A percentile compares a stretch with the other conserved stretches of the same genome.
These are phyloP conservation scores for Curvularia spicifera DNA, from an alignment of 2,329 filamentous ascomycete genomes.

Conservation along the genomic window DNA sequence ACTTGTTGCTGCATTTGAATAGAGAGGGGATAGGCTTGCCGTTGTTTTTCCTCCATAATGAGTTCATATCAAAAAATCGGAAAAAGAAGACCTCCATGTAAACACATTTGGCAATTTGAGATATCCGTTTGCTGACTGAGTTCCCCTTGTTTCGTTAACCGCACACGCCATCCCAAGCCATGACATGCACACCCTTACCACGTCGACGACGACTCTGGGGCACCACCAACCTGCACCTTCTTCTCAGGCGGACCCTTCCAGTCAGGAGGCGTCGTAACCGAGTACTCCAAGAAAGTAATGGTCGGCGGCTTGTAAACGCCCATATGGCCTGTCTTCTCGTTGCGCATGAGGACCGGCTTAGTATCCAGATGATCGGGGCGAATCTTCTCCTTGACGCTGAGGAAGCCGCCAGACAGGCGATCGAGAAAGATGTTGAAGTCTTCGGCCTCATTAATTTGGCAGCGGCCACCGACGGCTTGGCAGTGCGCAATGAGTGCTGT, in stretches of 20 bases:
- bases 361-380: constrained; percentile 44
- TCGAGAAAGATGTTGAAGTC: constrained; percentile 48
- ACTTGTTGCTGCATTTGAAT: too few relatives aligned
- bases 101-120: too few relatives aligned
- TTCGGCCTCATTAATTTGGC: constrained; percentile 45
- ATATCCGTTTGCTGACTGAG: too few relatives aligned
- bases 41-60: too few relatives aligned
- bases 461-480: constrained; percentile 44
- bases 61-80: too few relatives aligned
- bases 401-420: constrained; percentile 53
- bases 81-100: too few relatives aligned
- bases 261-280: constrained; percentile 38
- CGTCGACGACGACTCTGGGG: neutral
- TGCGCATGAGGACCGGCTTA: constrained; percentile 22
- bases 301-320: constrained; percentile 35
- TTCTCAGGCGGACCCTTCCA: constrained; percentile 34
- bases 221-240: constrained; percentile 26
- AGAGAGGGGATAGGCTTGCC: too few relatives aligned
- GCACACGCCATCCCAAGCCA: neutral
- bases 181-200: constrained; percentile 8
- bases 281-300: constrained; percentile 43
- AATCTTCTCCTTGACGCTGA: constrained; percentile 39
- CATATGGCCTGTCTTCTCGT: constrained; percentile 29
- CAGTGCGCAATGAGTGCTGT: constrained; percentile 51
- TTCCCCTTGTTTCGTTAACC: too few relatives aligned